Evolutionary conservation across 768 basidiomycete genomes (phyloP).

Genomic region (Daedaleopsis nitida): DNA sequence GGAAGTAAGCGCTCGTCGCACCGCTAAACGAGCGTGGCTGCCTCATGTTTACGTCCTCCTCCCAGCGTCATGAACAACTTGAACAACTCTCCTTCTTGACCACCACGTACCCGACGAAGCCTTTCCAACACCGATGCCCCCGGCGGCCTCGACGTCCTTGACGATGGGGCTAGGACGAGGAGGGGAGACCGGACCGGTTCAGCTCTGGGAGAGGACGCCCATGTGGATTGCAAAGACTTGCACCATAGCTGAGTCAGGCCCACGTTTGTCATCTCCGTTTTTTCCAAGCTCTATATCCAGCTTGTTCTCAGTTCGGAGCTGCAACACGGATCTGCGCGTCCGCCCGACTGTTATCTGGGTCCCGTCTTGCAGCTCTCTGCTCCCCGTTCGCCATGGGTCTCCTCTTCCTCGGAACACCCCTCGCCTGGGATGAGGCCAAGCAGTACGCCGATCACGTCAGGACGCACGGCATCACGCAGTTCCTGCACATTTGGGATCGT

Average conservation of each 20-base stretch:
- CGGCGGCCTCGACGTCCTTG: too few species aligned
- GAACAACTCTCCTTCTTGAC: too few species aligned
- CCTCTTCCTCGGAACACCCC: slow-evolving; percentile 88
- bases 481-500: slow-evolving; percentile 89
- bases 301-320: slow-evolving; percentile 3
- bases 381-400: slow-evolving; percentile 71
- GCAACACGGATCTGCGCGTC: not conserved
- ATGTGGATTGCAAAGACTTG: slow-evolving; percentile 14
- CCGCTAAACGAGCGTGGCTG: not conserved
- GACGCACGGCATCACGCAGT: slow-evolving; percentile 91
- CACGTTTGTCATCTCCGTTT: slow-evolving; percentile 17
- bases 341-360: not conserved
- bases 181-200: slow-evolving; percentile 15
- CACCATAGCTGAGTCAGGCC: slow-evolving; percentile 23
- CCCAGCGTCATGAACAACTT: slow-evolving; percentile 13
- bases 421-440: slow-evolving; percentile 89
- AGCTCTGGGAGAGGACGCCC: not conserved
- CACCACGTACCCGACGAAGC: not conserved
- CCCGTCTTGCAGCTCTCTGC: not conserved
- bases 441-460: slow-evolving; percentile 88
- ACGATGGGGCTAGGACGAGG: too few species aligned
- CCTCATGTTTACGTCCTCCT: slow-evolving; percentile 12
- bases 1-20: not conserved
- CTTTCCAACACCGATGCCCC: too few species aligned
- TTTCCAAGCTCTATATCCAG: slow-evolving; percentile 14